phyloP scores from a whole-genome alignment of 73 alveolate species.

The Paramecium biaurelia region DNA sequence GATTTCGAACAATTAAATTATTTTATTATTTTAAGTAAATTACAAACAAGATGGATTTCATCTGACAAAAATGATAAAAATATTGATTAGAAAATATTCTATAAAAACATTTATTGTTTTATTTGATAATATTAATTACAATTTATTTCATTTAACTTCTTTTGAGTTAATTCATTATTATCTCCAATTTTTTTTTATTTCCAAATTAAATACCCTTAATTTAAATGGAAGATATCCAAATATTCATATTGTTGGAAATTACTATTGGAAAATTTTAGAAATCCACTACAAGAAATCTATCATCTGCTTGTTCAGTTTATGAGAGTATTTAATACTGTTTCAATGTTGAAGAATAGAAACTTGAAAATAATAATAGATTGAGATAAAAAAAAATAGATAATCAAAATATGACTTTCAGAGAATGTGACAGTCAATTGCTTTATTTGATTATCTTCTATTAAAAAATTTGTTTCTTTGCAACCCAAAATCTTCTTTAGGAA shows the following conservation, averaged over 20 bases:
- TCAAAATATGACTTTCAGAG: constrained; percentile 24
- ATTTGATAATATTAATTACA: not conserved
- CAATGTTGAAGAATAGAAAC: not conserved
- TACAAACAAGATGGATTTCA: constrained; percentile 60
- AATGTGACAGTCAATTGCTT: constrained; percentile 24
- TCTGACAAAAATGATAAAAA: constrained; percentile 44
- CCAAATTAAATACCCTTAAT: not conserved
- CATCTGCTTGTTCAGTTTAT: not conserved
- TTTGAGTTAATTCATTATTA: not conserved
- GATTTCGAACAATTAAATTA: constrained; percentile 59
- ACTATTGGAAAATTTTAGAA: not conserved
- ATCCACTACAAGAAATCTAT: not conserved
- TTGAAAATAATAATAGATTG: not conserved
- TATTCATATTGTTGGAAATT: not conserved
- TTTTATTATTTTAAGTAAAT: constrained; percentile 42
- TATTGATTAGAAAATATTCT: not conserved
- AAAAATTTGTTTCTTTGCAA: not conserved
- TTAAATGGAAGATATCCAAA: not conserved
- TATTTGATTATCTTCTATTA: not conserved
- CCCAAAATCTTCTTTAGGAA: not conserved
- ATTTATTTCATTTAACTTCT: not conserved
- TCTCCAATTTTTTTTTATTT: not conserved
- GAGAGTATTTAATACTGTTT: not conserved
- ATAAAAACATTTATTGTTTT: not conserved
- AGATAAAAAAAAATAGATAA: not conserved